Percentiles rank a stretch among this genome's conserved stretches.
Evolutionary conservation across 192 early-diverging fungal genomes (phyloP).

Genomic region (Coemansia sp.): DNA sequence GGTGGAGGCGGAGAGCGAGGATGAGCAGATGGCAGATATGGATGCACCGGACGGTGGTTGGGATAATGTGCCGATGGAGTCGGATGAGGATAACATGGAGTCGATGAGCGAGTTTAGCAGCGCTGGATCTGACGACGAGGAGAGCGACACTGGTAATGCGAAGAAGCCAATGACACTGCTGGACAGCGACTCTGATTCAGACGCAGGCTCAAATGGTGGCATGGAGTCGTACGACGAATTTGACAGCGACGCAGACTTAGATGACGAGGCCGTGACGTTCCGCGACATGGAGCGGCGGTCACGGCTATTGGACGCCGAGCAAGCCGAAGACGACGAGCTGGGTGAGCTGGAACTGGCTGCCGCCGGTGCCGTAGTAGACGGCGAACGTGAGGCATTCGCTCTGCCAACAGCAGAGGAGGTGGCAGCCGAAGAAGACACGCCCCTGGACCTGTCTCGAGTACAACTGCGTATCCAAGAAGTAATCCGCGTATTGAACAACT

Average conservation of each 20-base stretch:
- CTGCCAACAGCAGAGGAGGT: conserved; percentile 67
- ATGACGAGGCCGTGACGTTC: conserved; percentile 33
- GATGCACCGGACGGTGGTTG: conserved; percentile 42
- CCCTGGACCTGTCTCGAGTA: conserved; percentile 70
- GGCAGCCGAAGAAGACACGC: conserved; percentile 60
- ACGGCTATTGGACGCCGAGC: conserved; percentile 50
- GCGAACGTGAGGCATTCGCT: conserved; percentile 49
- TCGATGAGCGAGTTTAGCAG: conserved; percentile 52
- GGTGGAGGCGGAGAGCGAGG: conserved; percentile 28
- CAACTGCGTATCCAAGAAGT: conserved; percentile 89
- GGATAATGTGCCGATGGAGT: conserved; percentile 49
- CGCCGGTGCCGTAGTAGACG: conserved; percentile 53
- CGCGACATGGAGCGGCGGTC: conserved; percentile 74
- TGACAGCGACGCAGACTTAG: conserved; percentile 34
- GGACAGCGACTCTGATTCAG: conserved; percentile 40
- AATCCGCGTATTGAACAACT: conserved; percentile 85
- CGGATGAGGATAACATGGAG: conserved; percentile 52
- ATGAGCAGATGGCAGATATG: conserved; percentile 53
- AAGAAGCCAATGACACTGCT: conserved; percentile 32
- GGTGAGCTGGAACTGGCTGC: conserved; percentile 69
- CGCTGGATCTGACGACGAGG: conserved; percentile 4
- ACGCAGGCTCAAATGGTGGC: conserved; percentile 9
- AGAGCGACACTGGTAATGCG: conserved; percentile 20
- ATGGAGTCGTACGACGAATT: conserved; percentile 52
- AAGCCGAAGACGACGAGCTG: conserved; percentile 63